These are phyloP conservation scores for Thelonectria blattea DNA, from an alignment of 2,329 filamentous ascomycete species.

Conservation along the genomic window DNA sequence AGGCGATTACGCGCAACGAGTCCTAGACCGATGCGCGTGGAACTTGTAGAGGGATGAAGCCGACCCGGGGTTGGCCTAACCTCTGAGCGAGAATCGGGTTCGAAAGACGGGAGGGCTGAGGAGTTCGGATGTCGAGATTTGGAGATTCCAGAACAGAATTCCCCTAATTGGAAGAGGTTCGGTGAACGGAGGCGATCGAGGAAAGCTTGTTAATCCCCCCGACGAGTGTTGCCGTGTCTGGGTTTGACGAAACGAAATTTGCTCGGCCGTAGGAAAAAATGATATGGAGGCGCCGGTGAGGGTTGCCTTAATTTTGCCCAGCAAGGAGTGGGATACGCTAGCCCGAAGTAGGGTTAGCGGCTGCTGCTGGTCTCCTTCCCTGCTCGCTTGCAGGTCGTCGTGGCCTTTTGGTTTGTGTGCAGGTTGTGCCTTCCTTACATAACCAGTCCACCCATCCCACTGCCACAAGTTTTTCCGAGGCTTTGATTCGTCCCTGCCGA, in stretches of 20 bases:
- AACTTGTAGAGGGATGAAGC: slow-evolving; percentile 38
- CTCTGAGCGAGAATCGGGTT: slow-evolving; percentile 23
- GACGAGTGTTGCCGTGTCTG: slow-evolving; percentile 50
- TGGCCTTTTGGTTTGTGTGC: slow-evolving; percentile 22
- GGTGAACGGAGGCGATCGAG: slow-evolving; percentile 31
- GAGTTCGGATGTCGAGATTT: slow-evolving; percentile 3
- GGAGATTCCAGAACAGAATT: neutral
- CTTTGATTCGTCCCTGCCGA: slow-evolving; percentile 14
- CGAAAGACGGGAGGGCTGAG: slow-evolving; percentile 17
- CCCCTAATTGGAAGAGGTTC: slow-evolving; percentile 20
- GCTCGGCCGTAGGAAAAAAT: slow-evolving; percentile 49
- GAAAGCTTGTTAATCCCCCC: slow-evolving; percentile 40
- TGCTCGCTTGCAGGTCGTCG: slow-evolving; percentile 33
- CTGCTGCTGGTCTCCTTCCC: slow-evolving; percentile 25
- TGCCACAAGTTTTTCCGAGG: slow-evolving; percentile 19
- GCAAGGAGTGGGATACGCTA: slow-evolving; percentile 51
- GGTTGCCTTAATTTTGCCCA: slow-evolving; percentile 53
- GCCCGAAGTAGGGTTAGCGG: slow-evolving; percentile 34
- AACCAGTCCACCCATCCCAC: neutral
- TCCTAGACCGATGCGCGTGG: slow-evolving; percentile 49
- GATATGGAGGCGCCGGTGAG: slow-evolving; percentile 46
- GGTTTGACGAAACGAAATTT: slow-evolving; percentile 52
- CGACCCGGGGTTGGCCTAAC: slow-evolving; percentile 38
- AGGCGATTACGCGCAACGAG: slow-evolving; percentile 55
- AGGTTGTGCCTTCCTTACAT: slow-evolving; percentile 17